Base-by-base conservation (phyloP, 2,329 filamentous ascomycete species). In the Domatiomyces globalis region DNA sequence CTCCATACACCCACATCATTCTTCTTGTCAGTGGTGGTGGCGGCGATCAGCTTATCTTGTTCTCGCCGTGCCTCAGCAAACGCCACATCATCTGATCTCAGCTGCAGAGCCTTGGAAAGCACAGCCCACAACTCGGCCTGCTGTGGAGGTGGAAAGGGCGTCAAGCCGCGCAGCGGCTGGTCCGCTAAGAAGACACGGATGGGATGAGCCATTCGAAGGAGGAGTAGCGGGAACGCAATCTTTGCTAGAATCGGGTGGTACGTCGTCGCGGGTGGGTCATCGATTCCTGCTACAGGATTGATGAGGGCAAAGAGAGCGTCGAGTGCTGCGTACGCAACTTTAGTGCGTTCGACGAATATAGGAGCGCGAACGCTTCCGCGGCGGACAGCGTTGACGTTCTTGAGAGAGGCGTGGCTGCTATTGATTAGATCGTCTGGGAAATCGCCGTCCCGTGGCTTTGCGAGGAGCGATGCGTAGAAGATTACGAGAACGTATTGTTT, bases 181-280 rank as follows among this genome's bases (percentile, higher is more conserved):
- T 98, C 92, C 3, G 88, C 85, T 45, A 94, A 82, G 63, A 94
- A 96, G 0, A 83, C 75, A 51, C 87, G 82, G n/a, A 96, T 69
- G 0, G 86, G 82, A 15, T 95, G 72, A 0, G 85, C 87, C 10
- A 85, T 81, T 2, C 92, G 81, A 1, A 95, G 72, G 45, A 96
- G 83, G 2, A 96, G 74, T 61, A 87, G 90, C 0, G 87, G 87
- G 0, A 86, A 83, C 0, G 83, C 79, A 2, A 84, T 84, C 62
- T 81, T 77, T 0, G 90, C 85, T 15, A 96, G 79, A 10, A 45
- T 48, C 66, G 53, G 74, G 71, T 9, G 73, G 65, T 1, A 65
- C 15, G 33, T 12, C 19, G 22, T 18, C 19, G 29, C 15, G 3
- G 10, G 15, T 27, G 5, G n/a, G 7, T 17, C 2, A 15, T 15